Conservation (phyloP, 2,329 filamentous ascomycete genomes). For the Peltaster fructicola region DNA sequence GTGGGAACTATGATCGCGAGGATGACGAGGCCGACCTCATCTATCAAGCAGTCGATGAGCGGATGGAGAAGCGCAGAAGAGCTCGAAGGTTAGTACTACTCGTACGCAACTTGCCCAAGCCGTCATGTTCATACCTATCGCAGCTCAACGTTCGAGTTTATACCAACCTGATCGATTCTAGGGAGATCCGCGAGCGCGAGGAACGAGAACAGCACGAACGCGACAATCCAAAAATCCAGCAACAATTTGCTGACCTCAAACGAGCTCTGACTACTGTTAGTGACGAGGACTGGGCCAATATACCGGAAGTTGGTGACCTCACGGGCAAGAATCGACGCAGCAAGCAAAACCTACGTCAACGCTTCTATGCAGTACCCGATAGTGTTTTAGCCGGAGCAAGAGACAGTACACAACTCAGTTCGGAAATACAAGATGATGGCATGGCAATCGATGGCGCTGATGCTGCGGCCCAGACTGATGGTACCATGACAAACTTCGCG, state of each 20-base stretch:
- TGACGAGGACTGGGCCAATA: constrained; percentile 89
- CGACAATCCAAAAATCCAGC: constrained; percentile 94
- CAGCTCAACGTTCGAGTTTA: constrained; percentile 47
- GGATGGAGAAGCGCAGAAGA: constrained; percentile 81
- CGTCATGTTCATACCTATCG: constrained; percentile 16
- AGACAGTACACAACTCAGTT: constrained; percentile 65
- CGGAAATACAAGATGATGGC: constrained; percentile 69
- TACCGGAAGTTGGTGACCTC: constrained; percentile 90
- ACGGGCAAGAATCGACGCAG: constrained; percentile 82
- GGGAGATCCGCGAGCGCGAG: constrained; percentile 83
- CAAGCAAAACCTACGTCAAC: constrained; percentile 61
- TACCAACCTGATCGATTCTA: constrained; percentile 56
- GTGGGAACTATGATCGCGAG: constrained; percentile 89
- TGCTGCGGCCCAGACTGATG: constrained; percentile 41
- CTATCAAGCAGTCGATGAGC: constrained; percentile 89
- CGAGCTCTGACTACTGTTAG: constrained; percentile 72
- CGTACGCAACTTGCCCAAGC: constrained; percentile 7
- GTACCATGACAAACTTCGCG: constrained; percentile 94
- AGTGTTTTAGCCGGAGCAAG: constrained; percentile 80
- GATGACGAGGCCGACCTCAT: constrained; percentile 96
- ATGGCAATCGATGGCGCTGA: constrained; percentile 25
- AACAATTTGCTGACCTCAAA: constrained; percentile 94
- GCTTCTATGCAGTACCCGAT: constrained; percentile 93
- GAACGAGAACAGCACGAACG: constrained; percentile 91
- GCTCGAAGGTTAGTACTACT: constrained; percentile 57